phyloP scores from a whole-genome alignment of 768 basidiomycete species.

The Tremella mesenterica region DNA sequence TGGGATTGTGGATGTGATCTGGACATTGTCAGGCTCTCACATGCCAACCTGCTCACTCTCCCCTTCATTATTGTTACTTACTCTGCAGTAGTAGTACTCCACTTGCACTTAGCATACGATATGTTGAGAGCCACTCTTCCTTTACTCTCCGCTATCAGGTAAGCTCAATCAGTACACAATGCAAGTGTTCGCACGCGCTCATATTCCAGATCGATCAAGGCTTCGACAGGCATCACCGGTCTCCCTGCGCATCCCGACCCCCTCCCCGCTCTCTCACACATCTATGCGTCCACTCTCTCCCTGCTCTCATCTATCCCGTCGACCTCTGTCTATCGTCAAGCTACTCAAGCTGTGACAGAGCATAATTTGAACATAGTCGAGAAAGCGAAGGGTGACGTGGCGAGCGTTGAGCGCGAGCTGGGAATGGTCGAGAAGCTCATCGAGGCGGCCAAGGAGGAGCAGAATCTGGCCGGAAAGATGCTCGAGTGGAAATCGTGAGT shows the following conservation, averaged over 20 bases:
- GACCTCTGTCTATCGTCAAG: conserved; percentile 80
- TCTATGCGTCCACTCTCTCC: conserved; percentile 69
- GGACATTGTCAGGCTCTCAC: no score
- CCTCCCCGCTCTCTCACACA: conserved; percentile 63
- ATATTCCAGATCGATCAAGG: conserved; percentile 50
- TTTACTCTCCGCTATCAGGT: no score
- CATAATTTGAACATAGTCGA: conserved; percentile 51
- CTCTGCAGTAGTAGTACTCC: no score
- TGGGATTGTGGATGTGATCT: no score
- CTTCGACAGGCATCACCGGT: conserved; percentile 77
- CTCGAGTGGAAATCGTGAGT: conserved; percentile 94
- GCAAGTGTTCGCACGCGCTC: not conserved
- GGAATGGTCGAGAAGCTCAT: conserved; percentile 82
- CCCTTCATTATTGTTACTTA: no score
- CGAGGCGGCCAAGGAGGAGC: conserved; percentile 72
- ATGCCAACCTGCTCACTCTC: no score
- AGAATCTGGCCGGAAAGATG: conserved; percentile 68
- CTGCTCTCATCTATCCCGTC: conserved; percentile 61
- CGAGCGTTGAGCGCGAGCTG: conserved; percentile 61
- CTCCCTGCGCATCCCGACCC: conserved; percentile 76
- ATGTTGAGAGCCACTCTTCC: no score
- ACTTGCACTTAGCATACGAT: no score
- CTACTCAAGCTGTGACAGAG: conserved; percentile 52
- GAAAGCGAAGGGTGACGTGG: conserved; percentile 57
- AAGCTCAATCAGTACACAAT: no score